Evolutionary conservation across 2,329 filamentous ascomycete species (phyloP), one percentile per base, ranked within the genome.

Genomic region (Davidsoniella neocaledoniae): DNA sequence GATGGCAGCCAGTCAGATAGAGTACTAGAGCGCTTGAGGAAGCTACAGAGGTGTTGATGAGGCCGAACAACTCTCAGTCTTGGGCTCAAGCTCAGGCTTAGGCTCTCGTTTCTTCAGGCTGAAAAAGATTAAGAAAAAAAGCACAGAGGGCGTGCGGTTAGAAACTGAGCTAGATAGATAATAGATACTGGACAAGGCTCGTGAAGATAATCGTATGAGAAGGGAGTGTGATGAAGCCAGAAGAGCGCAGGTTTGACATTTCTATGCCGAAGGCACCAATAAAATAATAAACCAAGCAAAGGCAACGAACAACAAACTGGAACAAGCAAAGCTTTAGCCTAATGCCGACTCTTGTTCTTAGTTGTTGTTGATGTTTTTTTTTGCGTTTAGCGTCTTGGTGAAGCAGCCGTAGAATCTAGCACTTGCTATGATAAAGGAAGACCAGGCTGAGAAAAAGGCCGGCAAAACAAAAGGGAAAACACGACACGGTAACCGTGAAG

Each of bases 171-270:
- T 33, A 33, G 29, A 23, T 23, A 23, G 21, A 5, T 5, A 5
- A 4, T 23, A 23, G 21, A 33, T 33, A 33, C 29, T 33, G 12
- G 29, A 33, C 12, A 33, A 33, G 29, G 29, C 29, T 33, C 7
- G 29, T 46, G 37, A 37, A 46, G 29, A n/a, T 25, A 36, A 46
- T 46, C 44, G 44, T 46, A 46, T 46, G 44, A 46, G 44, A 33
- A 9, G 29, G 29, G 36, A 19, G 25, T 23, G 33, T n/a, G 44
- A n/a, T 38, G 33, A 19, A 46, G 33, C 29, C 7, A 37, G 42
- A 44, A 10, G 25, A 29, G 43, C 25, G 16, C 43, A 6, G 43
- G 29, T 33, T 33, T 33, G 29, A 33, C 29, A 9, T 33, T 33
- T 33, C 29, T 33, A 9, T 33, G 12, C 12, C 12, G 12, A 33